A percentile compares a stretch with the other conserved stretches of the same genome.
phyloP scores from a whole-genome alignment of 441 rosid species.

The Erodium moschatum region DNA sequence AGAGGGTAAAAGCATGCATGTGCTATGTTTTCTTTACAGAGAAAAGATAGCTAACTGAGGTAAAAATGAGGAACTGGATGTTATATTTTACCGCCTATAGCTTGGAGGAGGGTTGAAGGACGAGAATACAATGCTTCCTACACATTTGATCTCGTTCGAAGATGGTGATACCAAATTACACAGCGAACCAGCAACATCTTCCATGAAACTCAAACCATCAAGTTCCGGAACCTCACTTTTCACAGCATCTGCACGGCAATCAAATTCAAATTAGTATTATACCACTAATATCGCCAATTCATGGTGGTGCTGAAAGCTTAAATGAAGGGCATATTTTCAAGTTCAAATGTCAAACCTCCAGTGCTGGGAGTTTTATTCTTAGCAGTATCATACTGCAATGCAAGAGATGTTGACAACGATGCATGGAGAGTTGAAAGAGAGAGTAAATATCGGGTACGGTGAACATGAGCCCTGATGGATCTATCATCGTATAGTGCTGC shows the following conservation, averaged over 20 bases:
- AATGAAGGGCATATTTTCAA: background rate
- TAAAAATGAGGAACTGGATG: background rate
- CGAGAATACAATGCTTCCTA: slow-evolving; percentile 80
- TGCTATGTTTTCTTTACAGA: background rate
- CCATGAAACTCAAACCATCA: slow-evolving; percentile 93
- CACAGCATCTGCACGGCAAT: slow-evolving; percentile 44
- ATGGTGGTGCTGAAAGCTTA: background rate
- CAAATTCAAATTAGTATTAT: slow-evolving; percentile 14
- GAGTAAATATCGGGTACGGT: slow-evolving; percentile 81
- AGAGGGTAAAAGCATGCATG: background rate
- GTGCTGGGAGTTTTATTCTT: slow-evolving; percentile 48
- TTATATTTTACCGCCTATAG: slow-evolving; percentile 55
- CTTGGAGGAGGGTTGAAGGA: slow-evolving; percentile 98
- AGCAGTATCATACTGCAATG: slow-evolving; percentile 63
- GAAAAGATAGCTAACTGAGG: background rate
- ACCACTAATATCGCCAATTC: background rate
- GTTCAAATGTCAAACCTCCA: slow-evolving; percentile 42
- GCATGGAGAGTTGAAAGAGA: slow-evolving; percentile 82
- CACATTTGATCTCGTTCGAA: slow-evolving; percentile 64
- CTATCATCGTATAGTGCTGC: slow-evolving; percentile 93
- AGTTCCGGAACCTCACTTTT: slow-evolving; percentile 68
- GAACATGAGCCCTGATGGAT: slow-evolving; percentile 94
- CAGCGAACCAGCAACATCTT: slow-evolving; percentile 72
- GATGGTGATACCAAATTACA: slow-evolving; percentile 52
- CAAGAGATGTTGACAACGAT: slow-evolving; percentile 88